phyloP scores from a whole-genome alignment of 345 rosid species.

The Turritis glabra region DNA sequence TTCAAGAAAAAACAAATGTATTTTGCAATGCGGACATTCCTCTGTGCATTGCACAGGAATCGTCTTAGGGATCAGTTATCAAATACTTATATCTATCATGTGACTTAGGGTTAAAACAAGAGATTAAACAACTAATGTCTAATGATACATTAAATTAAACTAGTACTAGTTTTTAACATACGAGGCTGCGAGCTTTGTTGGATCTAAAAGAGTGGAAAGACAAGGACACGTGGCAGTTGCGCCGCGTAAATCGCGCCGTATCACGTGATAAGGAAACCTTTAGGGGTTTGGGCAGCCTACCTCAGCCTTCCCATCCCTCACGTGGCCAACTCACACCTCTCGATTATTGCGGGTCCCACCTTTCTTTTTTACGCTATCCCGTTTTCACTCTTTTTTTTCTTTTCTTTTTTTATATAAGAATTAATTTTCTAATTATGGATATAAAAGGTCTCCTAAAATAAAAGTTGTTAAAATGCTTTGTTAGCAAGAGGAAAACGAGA shows the following conservation, averaged over 20 bases:
- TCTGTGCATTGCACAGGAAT: constrained; percentile 36
- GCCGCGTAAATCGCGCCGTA: constrained; percentile 35
- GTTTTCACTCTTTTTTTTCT: neutral
- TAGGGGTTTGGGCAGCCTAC: constrained; percentile 28
- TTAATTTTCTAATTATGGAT: neutral
- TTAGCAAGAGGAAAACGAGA: no score
- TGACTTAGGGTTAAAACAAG: constrained; percentile 32
- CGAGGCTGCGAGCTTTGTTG: neutral
- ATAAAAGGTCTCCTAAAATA: no score
- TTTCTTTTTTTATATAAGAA: neutral
- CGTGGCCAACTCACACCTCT: constrained; percentile 44
- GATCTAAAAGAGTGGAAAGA: neutral
- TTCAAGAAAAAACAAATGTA: constrained; percentile 19
- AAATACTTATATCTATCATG: constrained; percentile 24
- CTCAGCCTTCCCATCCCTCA: constrained; percentile 37
- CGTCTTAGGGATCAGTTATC: constrained; percentile 46
- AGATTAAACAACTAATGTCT: constrained; percentile 28
- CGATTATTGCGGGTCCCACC: constrained; percentile 37
- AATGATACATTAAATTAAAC: constrained; percentile 22
- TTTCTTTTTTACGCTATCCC: constrained; percentile 36
- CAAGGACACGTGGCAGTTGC: constrained; percentile 36
- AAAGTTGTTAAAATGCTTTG: no score
- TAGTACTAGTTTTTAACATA: neutral
- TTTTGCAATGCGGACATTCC: constrained; percentile 32
- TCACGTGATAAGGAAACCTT: constrained; percentile 39